These are phyloP conservation scores for Epichloe bromicola DNA, from an alignment of 2,329 filamentous ascomycete species.

Conservation along the genomic window DNA sequence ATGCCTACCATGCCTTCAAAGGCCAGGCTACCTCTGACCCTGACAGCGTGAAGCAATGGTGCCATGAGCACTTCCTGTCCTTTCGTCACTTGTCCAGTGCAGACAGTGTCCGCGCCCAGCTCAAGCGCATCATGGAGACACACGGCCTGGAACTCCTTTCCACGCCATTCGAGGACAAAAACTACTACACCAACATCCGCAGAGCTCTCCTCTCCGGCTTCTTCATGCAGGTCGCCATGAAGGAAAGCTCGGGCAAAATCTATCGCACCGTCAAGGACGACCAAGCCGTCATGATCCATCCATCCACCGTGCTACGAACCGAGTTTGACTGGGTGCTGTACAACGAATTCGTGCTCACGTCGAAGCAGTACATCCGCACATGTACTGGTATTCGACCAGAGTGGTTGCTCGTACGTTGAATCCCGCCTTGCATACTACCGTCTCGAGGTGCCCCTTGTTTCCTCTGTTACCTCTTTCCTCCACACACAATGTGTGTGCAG, in stretches of 20 bases:
- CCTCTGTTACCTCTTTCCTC: background rate
- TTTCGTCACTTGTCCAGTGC: slow-evolving; percentile 80
- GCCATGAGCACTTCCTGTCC: slow-evolving; percentile 90
- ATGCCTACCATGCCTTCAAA: slow-evolving; percentile 98
- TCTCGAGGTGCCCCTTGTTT: background rate
- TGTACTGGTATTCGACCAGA: slow-evolving; percentile 86
- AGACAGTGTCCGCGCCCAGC: slow-evolving; percentile 83
- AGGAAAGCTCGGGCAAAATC: slow-evolving; percentile 73
- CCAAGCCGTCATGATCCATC: slow-evolving; percentile 84
- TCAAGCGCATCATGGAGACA: slow-evolving; percentile 94
- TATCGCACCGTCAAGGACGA: slow-evolving; percentile 97
- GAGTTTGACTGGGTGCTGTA: slow-evolving; percentile 97
- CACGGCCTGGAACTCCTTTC: slow-evolving; percentile 75
- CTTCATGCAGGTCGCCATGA: slow-evolving; percentile 99
- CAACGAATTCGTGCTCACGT: slow-evolving; percentile 95
- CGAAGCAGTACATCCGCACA: slow-evolving; percentile 94
- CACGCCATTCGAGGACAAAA: slow-evolving; percentile 85
- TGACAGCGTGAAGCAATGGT: slow-evolving; percentile 75
- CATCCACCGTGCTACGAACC: slow-evolving; percentile 75
- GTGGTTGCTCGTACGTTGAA: slow-evolving; percentile 66
- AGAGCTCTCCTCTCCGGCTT: slow-evolving; percentile 86
- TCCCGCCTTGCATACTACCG: background rate
- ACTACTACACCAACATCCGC: slow-evolving; percentile 96
- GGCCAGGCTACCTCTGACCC: slow-evolving; percentile 45
- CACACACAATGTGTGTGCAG: background rate